These are phyloP conservation scores for Thalassia testudinum DNA, from an alignment of 116 monocot species.

Conservation along the genomic window DNA sequence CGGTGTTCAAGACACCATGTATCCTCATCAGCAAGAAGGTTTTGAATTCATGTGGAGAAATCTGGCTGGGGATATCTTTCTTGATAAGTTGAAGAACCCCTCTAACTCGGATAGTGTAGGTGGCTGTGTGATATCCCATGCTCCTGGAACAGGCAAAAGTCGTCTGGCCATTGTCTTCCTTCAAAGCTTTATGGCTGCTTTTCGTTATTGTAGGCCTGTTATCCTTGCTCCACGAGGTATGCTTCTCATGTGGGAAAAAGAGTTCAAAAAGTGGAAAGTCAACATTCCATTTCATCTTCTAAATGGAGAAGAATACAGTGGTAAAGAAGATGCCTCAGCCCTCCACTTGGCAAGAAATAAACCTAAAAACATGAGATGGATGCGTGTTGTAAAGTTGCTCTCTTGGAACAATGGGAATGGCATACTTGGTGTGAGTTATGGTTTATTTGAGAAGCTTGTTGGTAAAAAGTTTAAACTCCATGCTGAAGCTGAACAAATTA, in stretches of 20 bases:
- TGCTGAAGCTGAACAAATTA: conserved; percentile 3
- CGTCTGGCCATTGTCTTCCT: conserved; percentile 49
- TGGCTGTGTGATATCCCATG: conserved; percentile 81
- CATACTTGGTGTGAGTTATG: conserved; percentile 52
- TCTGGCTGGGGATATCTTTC: conserved; percentile 36
- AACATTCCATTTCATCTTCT: conserved; percentile 44
- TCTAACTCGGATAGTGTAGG: conserved; percentile 18
- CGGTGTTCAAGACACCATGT: conserved; percentile 21
- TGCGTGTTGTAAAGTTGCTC: conserved; percentile 32
- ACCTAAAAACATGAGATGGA: conserved; percentile 5
- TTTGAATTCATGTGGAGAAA: conserved; percentile 89
- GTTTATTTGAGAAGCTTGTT: conserved; percentile 32
- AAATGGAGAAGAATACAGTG: conserved; percentile 20
- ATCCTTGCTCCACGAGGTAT: conserved; percentile 56
- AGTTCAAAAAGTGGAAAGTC: conserved; percentile 45
- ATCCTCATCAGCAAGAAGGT: conserved; percentile 53
- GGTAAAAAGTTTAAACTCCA: conserved; percentile 2
- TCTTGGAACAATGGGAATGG: conserved; percentile 31
- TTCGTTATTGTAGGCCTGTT: conserved; percentile 49
- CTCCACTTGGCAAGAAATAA: conserved; percentile 13
- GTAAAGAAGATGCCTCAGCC: conserved; percentile 25
- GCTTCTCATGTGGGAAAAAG: conserved; percentile 53
- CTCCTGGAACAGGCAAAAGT: conserved; percentile 80
- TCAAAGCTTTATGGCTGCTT: conserved; percentile 44
- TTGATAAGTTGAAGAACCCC: conserved; percentile 25